Percentiles rank a stretch among this genome's conserved stretches.
Evolutionary conservation across 139 green algal genomes (phyloP).

Genomic region (Tetraselmis striata): DNA sequence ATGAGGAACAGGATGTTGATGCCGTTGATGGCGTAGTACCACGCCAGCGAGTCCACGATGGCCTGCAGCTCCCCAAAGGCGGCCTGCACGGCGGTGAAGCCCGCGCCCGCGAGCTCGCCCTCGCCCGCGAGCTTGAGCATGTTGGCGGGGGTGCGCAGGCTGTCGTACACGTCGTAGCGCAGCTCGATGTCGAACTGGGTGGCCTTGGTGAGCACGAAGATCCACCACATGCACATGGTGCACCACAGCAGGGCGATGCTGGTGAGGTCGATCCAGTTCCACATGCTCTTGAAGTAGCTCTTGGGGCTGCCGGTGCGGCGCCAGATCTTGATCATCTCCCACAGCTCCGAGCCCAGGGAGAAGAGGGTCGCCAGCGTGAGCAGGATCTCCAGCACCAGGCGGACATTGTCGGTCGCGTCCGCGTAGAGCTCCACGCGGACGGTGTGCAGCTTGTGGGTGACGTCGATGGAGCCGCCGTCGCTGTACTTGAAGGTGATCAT

Average conservation of each 20-base stretch:
- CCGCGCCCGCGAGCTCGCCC: slow-evolving; percentile 29
- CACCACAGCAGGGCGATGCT: slow-evolving; percentile 59
- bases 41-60: slow-evolving; percentile 55
- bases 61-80: slow-evolving; percentile 33
- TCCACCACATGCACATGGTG: slow-evolving; percentile 62
- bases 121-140: slow-evolving; percentile 47
- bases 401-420: slow-evolving; percentile 34
- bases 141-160: slow-evolving; percentile 47
- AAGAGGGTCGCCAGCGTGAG: slow-evolving; percentile 46
- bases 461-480: slow-evolving; percentile 61
- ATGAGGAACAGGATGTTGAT: slow-evolving; percentile 83
- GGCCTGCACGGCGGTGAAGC: slow-evolving; percentile 22
- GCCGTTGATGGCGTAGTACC: slow-evolving; percentile 73
- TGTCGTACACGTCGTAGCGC: slow-evolving; percentile 59
- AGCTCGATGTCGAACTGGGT: slow-evolving; percentile 50
- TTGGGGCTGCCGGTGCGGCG: slow-evolving; percentile 10
- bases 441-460: slow-evolving; percentile 60
- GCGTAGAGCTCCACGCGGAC: slow-evolving; percentile 67
- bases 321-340: not conserved
- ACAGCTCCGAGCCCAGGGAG: slow-evolving; percentile 16
- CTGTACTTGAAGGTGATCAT: slow-evolving; percentile 53
- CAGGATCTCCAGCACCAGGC: slow-evolving; percentile 58
- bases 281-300: slow-evolving; percentile 44
- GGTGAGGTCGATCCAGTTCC: slow-evolving; percentile 64
- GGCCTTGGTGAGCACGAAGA: slow-evolving; percentile 40